Evolutionary conservation across 495 filamentous ascomycete species (phyloP), one percentile per base, ranked within the genome.

Genomic region (Polyplosphaeria fusca): DNA sequence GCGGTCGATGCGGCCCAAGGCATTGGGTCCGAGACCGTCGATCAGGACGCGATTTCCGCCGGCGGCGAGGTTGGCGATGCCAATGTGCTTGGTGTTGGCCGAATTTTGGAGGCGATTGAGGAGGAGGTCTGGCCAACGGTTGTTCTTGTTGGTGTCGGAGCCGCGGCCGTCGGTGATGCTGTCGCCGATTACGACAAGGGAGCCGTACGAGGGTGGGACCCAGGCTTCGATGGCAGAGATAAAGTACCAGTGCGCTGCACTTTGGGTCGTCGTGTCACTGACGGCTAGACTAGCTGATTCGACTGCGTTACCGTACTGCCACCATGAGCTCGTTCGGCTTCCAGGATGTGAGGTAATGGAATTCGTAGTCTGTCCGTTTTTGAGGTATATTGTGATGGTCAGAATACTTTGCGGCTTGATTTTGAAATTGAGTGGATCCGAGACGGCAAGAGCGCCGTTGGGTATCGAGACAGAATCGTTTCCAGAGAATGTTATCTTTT

Each of bases 81-180:
- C 72, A 32, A 87, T 77, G 24, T 67, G 44, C 30, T 74, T 58
- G 37, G 72, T 79, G 26, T 74, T 64, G 14, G 71, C 67, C 57
- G 75, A 56, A 25, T 74, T 64, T 48, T 80, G 78, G 69, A 87
- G 72, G 13, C 74, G 74, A 7, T 74, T 73, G 19, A 85, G 69
- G 14, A 89, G 71, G 0, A 84, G 70, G 64, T 88, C 84, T 1
- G 86, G 83, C 86, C 86, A 68, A 47, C 84, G 80, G 58, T 86
- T 79, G 58, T 90, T 86, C 12, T 63, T 68, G 61, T 90, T 80
- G 23, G 81, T 81, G 30, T 72, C 77, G 67, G 81, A 85, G 25
- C 81, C 80, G 1, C 83, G 75, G 0, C 86, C 86, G 61, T 89
- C 86, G 4, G 86, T 88, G 60, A 90, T 88, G 60, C 82, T 86